Percentiles rank a stretch among this genome's conserved stretches.
Conservation (phyloP, 495 filamentous ascomycete species). For the Aspergillus ostianus region DNA sequence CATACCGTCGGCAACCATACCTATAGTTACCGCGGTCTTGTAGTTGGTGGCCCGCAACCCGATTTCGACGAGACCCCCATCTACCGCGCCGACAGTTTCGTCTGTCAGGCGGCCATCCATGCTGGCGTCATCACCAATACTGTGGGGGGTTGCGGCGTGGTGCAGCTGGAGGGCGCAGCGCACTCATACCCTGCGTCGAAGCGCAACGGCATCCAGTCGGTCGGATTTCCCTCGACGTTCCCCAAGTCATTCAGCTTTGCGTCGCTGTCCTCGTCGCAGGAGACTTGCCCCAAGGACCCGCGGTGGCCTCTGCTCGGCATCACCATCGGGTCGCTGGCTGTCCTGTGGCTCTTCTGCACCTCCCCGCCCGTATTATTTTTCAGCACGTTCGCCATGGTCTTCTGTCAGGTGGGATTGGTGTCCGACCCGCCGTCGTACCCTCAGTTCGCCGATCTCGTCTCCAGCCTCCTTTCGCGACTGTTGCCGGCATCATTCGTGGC, state of each 20-base stretch:
- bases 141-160: constrained; percentile 74
- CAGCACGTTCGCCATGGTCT: constrained; percentile 67
- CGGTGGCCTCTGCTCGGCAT: constrained; percentile 75
- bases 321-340: constrained; percentile 62
- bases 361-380: constrained; percentile 70
- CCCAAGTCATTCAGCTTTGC: constrained; percentile 73
- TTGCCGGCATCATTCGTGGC: constrained; percentile 74
- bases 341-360: constrained; percentile 67
- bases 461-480: constrained; percentile 68
- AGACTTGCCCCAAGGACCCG: constrained; percentile 54
- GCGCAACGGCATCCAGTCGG: constrained; percentile 63
- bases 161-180: constrained; percentile 64
- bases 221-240: constrained; percentile 72
- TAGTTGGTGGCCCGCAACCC: constrained; percentile 69
- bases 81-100: constrained; percentile 81
- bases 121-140: constrained; percentile 66
- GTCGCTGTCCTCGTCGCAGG: constrained; percentile 37
- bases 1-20: constrained; percentile 72
- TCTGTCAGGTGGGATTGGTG: constrained; percentile 75
- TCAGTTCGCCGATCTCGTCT: constrained; percentile 60
- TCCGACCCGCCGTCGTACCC: constrained; percentile 66
- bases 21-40: constrained; percentile 65
- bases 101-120: constrained; percentile 80
- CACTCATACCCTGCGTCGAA: constrained; percentile 58
- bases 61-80: constrained; percentile 38